Evolutionary conservation across 345 rosid species (phyloP).

Genomic region (Camelina sativa): DNA sequence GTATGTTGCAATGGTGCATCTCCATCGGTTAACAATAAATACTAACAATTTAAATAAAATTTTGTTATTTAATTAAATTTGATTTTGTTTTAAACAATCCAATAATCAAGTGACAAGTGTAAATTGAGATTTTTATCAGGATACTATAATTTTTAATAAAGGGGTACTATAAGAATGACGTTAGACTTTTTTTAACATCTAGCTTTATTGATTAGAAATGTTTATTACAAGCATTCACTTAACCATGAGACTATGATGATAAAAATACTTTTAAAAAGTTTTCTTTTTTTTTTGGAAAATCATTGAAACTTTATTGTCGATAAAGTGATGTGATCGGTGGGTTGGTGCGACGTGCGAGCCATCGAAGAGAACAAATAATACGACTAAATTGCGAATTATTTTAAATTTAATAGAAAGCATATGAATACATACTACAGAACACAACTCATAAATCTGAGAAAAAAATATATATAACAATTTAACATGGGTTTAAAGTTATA

Average conservation of each 20-base stretch:
- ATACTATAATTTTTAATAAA: no score
- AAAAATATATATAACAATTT: neutral
- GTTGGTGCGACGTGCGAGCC: slow-evolving; percentile 42
- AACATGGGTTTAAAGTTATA: neutral
- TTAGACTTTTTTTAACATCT: no score
- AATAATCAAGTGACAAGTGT: no score
- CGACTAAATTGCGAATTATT: neutral
- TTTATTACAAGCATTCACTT: no score
- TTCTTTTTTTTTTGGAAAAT: neutral
- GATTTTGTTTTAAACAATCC: no score
- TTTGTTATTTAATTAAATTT: no score
- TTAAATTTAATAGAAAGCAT: neutral
- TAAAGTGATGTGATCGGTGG: slow-evolving; percentile 35
- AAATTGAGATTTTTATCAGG: no score
- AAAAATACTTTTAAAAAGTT: slow-evolving; percentile 8
- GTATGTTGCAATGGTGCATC: neutral
- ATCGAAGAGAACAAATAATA: neutral
- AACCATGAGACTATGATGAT: neutral
- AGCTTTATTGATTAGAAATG: no score
- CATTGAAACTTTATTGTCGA: slow-evolving; percentile 35
- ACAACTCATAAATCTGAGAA: neutral
- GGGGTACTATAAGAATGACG: no score
- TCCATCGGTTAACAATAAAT: no score
- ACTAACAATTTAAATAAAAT: no score
- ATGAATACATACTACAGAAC: neutral